Evolutionary conservation across 148 eudicot genomes (phyloP).

Genomic region (Chenopodium album): DNA sequence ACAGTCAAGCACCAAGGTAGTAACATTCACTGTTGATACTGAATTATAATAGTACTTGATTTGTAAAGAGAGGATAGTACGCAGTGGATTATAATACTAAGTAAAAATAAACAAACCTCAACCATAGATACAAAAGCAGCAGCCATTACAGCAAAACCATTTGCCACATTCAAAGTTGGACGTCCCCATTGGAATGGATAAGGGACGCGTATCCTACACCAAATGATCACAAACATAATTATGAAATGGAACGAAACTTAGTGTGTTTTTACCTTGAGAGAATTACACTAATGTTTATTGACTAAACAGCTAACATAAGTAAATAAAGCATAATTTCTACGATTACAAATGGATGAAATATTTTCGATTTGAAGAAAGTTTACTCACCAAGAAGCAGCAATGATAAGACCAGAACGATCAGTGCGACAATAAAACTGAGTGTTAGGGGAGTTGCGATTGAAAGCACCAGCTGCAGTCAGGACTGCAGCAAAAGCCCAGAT

Average conservation of each 20-base stretch:
- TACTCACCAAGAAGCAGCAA: conserved; percentile 73
- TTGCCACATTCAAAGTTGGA: conserved; percentile 60
- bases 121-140: conserved; percentile 80
- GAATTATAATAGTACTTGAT: background rate
- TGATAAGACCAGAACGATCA: conserved; percentile 75
- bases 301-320: background rate
- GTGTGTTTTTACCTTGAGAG: background rate
- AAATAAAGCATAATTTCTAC: background rate
- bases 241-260: background rate
- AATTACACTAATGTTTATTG: background rate
- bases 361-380: background rate
- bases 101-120: conserved; percentile 48
- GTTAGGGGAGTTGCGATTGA: conserved; percentile 46
- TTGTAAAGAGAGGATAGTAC: background rate
- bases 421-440: conserved; percentile 83
- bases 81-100: background rate
- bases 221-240: background rate
- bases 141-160: conserved; percentile 68
- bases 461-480: conserved; percentile 83
- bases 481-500: conserved; percentile 82
- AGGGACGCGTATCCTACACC: conserved; percentile 78
- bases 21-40: background rate
- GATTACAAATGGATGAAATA: background rate
- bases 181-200: conserved; percentile 97
- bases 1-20: conserved; percentile 29